Base-by-base conservation (phyloP, 2,329 filamentous ascomycete species). In the Cryphonectria japonica region DNA sequence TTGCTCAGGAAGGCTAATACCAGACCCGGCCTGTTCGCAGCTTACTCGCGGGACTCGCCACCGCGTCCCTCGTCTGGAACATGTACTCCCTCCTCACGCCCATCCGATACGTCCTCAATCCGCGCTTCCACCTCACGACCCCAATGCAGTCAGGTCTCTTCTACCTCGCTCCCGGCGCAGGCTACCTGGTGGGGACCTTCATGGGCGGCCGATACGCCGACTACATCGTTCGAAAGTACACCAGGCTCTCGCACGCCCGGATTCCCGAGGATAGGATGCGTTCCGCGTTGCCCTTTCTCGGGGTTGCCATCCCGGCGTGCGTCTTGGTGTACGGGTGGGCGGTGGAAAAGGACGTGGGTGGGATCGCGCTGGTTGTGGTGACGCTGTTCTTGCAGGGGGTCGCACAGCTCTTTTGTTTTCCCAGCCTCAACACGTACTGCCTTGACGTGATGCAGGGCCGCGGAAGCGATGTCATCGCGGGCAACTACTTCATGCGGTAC, bases 401-500 rank as follows among this genome's bases (percentile, higher is more conserved):
- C 0, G 88, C 88, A 1, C 90, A 93, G 78, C 80, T 92, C 3
- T 90, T 92, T 75, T 92, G 89, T 76, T 92, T 92, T 74, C 89
- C 91, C 0, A 88, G 85, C 72, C 76, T 93, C 71, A 92, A 93
- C 77, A 91, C 90, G 1, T 93, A 96, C 80, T 95, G 92, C 78
- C 81, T 96, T 57, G 93, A 96, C 78, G 92, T 95, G 16, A 93
- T 95, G 90, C 91, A 91, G 74, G 85, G 85, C 1, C 83, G 87
- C 41, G 89, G 89, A 60, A 88, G 91, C 3, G 93, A 96, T 77
- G 92, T 95, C 3, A 88, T 93, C 60, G 92, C 92, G 0, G 92
- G 92, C 0, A 96, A 95, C 79, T 96, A 95, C 79, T 89, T 94
- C 76, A 84, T 93, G 66, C 85, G 93, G 7, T 96, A 95, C 79